phyloP scores from a whole-genome alignment of 495 filamentous ascomycete species.

The Neurospora intermedia region DNA sequence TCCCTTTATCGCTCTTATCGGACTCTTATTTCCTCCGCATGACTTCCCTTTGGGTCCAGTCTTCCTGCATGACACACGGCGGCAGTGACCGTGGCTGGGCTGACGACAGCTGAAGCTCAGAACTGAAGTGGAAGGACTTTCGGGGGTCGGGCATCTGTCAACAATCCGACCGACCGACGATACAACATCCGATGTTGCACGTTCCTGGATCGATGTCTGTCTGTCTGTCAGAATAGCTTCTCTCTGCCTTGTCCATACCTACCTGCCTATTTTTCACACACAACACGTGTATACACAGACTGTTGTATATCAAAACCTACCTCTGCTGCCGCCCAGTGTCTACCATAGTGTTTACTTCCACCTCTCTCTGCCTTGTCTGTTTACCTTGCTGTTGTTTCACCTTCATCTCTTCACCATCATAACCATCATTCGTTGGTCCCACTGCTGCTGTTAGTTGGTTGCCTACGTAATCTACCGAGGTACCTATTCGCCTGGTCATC shows the following conservation, averaged over 20 bases:
- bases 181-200: neutral
- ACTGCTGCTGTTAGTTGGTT: neutral
- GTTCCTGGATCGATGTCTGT: neutral
- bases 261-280: neutral
- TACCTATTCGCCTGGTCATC: neutral
- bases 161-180: neutral
- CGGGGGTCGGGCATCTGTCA: neutral
- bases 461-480: neutral
- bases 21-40: neutral
- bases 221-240: neutral
- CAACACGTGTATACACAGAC: neutral
- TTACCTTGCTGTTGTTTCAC: neutral
- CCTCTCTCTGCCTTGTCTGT: neutral
- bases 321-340: neutral
- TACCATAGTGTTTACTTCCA: neutral
- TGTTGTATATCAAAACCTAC: neutral
- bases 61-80: too few species aligned
- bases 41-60: neutral
- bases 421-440: neutral
- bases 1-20: neutral
- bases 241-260: neutral
- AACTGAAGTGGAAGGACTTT: neutral
- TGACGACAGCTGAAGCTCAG: neutral
- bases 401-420: neutral
- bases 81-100: neutral